Percentiles rank a stretch among this genome's conserved stretches.
Evolutionary conservation across 306 rosid genomes (phyloP).

Genomic region (Malus orientalis): DNA sequence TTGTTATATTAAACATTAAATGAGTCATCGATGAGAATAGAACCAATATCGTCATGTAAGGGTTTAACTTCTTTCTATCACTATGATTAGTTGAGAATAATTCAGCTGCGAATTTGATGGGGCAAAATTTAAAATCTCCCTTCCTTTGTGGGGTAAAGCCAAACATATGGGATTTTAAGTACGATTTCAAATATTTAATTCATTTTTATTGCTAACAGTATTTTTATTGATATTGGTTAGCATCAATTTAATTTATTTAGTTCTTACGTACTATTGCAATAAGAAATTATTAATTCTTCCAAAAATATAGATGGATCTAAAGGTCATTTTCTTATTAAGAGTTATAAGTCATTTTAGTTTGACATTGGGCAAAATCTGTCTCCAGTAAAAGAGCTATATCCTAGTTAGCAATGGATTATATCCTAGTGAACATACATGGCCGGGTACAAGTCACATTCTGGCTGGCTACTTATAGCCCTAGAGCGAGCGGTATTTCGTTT

Average conservation of each 20-base stretch:
- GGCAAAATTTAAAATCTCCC: not conserved
- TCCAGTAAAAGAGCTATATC: too few relatives aligned
- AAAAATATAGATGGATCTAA: not conserved
- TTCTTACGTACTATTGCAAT: not conserved
- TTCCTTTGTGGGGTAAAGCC: not conserved
- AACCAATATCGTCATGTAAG: too few relatives aligned
- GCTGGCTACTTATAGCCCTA: too few relatives aligned
- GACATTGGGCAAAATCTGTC: too few relatives aligned
- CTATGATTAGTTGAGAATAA: too few relatives aligned
- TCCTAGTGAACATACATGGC: too few relatives aligned
- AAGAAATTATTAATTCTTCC: not conserved
- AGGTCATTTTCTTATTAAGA: not conserved
- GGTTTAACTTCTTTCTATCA: too few relatives aligned
- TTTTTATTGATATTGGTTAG: not conserved
- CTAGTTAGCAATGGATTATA: too few relatives aligned
- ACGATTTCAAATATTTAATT: not conserved
- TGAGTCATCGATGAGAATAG: fast-evolving
- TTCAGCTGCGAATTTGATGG: not conserved
- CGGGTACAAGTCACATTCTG: too few relatives aligned
- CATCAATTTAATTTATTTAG: not conserved
- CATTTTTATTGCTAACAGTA: not conserved
- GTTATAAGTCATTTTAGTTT: not conserved
- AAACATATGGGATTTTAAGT: not conserved
- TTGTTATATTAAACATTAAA: too few relatives aligned
- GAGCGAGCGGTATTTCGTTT: too few relatives aligned